Conservation (phyloP, 116 monocot species). For the Posidonia oceanica region DNA sequence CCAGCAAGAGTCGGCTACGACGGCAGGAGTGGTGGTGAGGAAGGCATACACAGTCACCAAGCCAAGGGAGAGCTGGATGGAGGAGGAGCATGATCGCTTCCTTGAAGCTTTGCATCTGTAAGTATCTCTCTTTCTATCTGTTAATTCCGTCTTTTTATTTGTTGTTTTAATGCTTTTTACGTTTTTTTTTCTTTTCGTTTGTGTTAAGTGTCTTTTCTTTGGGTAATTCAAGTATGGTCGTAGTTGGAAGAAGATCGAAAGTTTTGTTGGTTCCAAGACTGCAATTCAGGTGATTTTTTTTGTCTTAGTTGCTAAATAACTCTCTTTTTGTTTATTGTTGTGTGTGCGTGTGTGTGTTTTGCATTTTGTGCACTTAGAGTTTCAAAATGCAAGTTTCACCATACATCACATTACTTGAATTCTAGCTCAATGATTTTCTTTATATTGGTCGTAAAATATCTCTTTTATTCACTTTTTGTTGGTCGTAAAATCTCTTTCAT, state of each 20-base stretch:
- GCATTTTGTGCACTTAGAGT: no score
- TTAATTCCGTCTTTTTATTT: neutral
- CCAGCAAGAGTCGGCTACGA: neutral
- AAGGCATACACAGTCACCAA: slow-evolving; percentile 93
- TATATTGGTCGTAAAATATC: no score
- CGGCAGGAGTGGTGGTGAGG: no score
- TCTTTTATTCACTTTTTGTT: no score
- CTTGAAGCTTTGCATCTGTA: slow-evolving; percentile 70
- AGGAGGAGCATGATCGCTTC: slow-evolving; percentile 75
- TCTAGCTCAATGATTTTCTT: no score
- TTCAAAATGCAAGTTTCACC: no score
- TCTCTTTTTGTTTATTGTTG: neutral
- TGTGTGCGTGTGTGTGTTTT: neutral
- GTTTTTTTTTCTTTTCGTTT: neutral
- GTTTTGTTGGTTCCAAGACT: slow-evolving; percentile 77
- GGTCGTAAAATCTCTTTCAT: no score
- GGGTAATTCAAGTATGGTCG: slow-evolving; percentile 42
- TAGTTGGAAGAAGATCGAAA: slow-evolving; percentile 89
- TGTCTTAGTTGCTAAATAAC: neutral
- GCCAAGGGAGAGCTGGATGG: slow-evolving; percentile 72
- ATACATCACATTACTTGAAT: no score
- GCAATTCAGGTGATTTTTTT: slow-evolving; percentile 61
- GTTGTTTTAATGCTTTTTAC: neutral
- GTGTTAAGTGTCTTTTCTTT: slow-evolving; percentile 1
- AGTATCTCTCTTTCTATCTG: neutral